phyloP scores from a whole-genome alignment of 805 yeast genomes.

The Metschnikowia matae region DNA sequence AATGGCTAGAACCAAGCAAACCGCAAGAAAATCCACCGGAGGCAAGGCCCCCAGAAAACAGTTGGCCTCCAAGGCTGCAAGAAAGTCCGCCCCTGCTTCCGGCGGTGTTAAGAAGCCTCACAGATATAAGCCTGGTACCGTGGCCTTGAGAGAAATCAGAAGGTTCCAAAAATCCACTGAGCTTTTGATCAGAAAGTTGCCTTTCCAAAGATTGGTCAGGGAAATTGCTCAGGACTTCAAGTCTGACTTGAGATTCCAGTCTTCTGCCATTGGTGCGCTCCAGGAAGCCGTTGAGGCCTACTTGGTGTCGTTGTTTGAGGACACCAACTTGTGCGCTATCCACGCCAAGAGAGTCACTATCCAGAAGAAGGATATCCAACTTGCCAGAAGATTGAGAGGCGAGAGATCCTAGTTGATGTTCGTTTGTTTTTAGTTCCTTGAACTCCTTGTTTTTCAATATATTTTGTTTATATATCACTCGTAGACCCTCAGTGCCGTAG shows the following conservation, averaged over 20 bases:
- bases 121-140: conserved; percentile 49
- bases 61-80: conserved; percentile 46
- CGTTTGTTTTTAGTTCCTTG: not conserved
- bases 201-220: conserved; percentile 46
- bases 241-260: conserved; percentile 44
- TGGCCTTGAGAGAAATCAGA: conserved; percentile 47
- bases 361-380: conserved; percentile 46
- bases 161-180: conserved; percentile 45
- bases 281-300: conserved; percentile 47
- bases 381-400: conserved; percentile 47
- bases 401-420: conserved; percentile 31
- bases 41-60: conserved; percentile 48
- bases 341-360: conserved; percentile 37
- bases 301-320: conserved; percentile 44
- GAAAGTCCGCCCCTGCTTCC: conserved; percentile 44
- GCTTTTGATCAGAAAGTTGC: conserved; percentile 44
- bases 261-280: conserved; percentile 44
- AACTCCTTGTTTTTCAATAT: not conserved
- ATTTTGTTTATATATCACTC: not conserved
- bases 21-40: conserved; percentile 47
- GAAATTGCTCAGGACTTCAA: conserved; percentile 46
- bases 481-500: not conserved
- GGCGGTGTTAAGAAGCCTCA: conserved; percentile 48
- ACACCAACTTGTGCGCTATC: conserved; percentile 45
- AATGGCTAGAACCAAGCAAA: conserved; percentile 47